Conservation (phyloP, 169 alveolate species). For the Pseudocohnilembus persalinus region DNA sequence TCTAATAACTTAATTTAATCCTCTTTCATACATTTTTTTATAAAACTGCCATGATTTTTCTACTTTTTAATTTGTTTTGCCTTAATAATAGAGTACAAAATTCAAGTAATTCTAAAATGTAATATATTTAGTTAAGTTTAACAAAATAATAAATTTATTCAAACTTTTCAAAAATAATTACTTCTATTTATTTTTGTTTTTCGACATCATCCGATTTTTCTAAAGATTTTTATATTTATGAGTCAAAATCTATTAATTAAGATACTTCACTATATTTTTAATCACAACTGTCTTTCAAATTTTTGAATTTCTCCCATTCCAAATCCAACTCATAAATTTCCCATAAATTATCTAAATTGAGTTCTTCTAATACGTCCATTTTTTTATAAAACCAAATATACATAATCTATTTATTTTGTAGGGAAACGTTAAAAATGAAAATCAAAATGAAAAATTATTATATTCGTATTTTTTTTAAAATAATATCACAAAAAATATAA, state of each 20-base stretch:
- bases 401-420: slow-evolving; percentile 9
- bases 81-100: too few relatives aligned
- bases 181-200: background rate
- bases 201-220: background rate
- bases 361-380: background rate
- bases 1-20: too few relatives aligned
- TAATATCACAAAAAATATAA: too few relatives aligned
- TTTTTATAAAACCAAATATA: background rate
- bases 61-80: too few relatives aligned
- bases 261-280: background rate
- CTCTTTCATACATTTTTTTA: too few relatives aligned
- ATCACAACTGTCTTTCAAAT: background rate
- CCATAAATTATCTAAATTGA: slow-evolving; percentile 10
- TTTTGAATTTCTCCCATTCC: slow-evolving; percentile 7
- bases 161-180: background rate
- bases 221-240: background rate
- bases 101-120: background rate
- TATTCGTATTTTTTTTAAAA: too few relatives aligned
- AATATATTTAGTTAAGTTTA: background rate
- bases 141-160: background rate
- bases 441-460: background rate
- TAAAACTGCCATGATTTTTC: too few relatives aligned
- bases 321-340: slow-evolving; percentile 4
- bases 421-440: background rate
- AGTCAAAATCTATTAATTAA: background rate